Percentiles rank a stretch among this genome's conserved stretches.
phyloP scores from a whole-genome alignment of 2,329 filamentous ascomycete species.

The Aureobasidium sp. region DNA sequence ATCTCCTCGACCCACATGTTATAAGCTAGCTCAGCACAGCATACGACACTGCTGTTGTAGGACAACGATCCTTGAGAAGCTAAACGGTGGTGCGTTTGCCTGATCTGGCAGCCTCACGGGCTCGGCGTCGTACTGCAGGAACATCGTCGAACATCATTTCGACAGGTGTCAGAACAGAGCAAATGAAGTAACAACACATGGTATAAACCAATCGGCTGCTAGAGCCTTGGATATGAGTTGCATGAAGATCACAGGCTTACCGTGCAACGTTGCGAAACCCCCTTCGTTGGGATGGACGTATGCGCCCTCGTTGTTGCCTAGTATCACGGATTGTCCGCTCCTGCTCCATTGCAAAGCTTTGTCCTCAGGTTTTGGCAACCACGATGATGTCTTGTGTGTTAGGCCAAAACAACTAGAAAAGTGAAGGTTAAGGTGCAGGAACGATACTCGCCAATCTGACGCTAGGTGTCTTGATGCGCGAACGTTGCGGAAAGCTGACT shows the following conservation, averaged over 20 bases:
- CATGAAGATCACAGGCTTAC: background rate
- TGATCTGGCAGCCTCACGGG: background rate
- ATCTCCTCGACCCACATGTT: background rate
- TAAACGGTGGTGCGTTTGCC: background rate
- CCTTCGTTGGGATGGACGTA: background rate
- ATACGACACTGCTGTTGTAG: background rate
- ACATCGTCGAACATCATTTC: background rate
- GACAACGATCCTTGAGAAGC: background rate
- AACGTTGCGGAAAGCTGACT: background rate
- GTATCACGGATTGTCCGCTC: background rate
- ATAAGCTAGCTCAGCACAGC: background rate
- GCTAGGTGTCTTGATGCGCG: background rate
- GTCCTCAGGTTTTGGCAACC: no score
- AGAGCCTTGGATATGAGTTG: background rate
- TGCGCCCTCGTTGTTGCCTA: background rate
- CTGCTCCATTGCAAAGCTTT: background rate
- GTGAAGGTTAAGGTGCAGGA: background rate
- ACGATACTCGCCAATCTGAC: background rate
- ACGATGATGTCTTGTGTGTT: background rate
- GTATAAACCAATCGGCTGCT: background rate
- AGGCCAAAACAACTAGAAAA: background rate
- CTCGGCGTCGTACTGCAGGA: background rate
- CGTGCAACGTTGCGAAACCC: background rate
- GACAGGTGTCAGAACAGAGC: background rate
- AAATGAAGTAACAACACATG: background rate